Conservation (phyloP, 2,329 filamentous ascomycete genomes). For the Orbilia oligospora region DNA sequence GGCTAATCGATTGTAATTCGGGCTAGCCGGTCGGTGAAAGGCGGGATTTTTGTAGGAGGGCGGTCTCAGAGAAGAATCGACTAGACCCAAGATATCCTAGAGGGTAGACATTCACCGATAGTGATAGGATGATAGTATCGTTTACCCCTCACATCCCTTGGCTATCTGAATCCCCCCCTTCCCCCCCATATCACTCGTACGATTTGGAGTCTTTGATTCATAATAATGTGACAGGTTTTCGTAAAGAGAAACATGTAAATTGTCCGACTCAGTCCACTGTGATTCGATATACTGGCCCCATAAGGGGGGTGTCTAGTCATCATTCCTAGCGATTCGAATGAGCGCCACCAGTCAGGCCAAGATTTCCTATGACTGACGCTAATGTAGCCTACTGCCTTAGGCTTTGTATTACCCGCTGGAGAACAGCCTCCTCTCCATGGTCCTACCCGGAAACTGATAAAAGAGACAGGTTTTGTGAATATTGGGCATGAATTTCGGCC, state of each 20-base stretch:
- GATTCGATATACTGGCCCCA: slow-evolving; percentile 6
- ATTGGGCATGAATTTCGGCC: background rate
- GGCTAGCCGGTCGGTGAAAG: slow-evolving; percentile 5
- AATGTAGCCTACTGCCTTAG: background rate
- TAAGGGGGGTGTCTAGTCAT: background rate
- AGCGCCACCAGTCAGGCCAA: slow-evolving; percentile 9
- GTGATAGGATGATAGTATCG: slow-evolving; percentile 4
- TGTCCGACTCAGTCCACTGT: slow-evolving; percentile 2
- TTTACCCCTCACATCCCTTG: slow-evolving; percentile 46
- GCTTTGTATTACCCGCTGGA: slow-evolving; percentile 36
- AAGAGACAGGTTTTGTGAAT: background rate
- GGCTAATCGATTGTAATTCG: background rate
- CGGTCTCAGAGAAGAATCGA: slow-evolving; percentile 15
- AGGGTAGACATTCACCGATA: slow-evolving; percentile 13
- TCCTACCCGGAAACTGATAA: slow-evolving; percentile 23
- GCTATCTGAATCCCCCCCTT: slow-evolving; percentile 2
- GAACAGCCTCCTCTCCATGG: slow-evolving; percentile 17
- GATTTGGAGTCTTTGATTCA: slow-evolving; percentile 39
- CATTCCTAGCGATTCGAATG: slow-evolving; percentile 3
- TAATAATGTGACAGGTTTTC: slow-evolving; percentile 42
- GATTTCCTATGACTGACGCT: slow-evolving; percentile 7
- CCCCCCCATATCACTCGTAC: slow-evolving; percentile 22
- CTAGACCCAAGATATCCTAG: slow-evolving; percentile 26
- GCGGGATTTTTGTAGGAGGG: slow-evolving; percentile 17
- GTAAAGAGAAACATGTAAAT: slow-evolving; percentile 18